phyloP scores from a whole-genome alignment of 164 flowering plant genomes.

The Liriodendron chinense region DNA sequence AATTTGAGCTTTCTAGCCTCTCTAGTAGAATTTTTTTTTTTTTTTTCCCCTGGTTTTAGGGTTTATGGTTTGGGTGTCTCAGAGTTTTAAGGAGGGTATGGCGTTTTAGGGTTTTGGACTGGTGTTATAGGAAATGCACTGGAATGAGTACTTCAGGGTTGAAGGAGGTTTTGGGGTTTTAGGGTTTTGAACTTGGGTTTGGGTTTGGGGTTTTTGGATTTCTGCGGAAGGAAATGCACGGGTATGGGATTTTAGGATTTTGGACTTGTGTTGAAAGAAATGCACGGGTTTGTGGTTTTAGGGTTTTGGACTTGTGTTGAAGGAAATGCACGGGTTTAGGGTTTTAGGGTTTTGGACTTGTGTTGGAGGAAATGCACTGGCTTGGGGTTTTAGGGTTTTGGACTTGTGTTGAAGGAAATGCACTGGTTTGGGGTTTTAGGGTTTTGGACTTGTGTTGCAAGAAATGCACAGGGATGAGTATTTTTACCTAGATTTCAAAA shows the following conservation, averaged over 20 bases:
- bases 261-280: neutral
- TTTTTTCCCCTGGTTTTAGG: neutral
- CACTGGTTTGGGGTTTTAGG: no score
- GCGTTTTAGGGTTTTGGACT: no score
- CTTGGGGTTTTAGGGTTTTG: no score
- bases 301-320: no score
- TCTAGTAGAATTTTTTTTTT: neutral
- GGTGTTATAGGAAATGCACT: neutral
- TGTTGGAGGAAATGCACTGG: no score
- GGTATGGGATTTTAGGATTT: neutral
- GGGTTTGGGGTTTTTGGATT: neutral
- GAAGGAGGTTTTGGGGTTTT: neutral
- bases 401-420: no score
- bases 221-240: neutral
- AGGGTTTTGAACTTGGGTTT: neutral
- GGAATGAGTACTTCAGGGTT: neutral
- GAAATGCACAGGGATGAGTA: no score
- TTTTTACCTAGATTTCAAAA: no score
- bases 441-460: no score
- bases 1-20: neutral
- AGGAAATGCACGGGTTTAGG: no score
- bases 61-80: neutral
- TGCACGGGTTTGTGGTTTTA: no score
- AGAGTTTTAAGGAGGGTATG: neutral
- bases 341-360: no score